A percentile compares a stretch with the other conserved stretches of the same genome.
Conservation (phyloP, 192 early-diverging fungal genomes). For the Dimargaris cristalligena region DNA sequence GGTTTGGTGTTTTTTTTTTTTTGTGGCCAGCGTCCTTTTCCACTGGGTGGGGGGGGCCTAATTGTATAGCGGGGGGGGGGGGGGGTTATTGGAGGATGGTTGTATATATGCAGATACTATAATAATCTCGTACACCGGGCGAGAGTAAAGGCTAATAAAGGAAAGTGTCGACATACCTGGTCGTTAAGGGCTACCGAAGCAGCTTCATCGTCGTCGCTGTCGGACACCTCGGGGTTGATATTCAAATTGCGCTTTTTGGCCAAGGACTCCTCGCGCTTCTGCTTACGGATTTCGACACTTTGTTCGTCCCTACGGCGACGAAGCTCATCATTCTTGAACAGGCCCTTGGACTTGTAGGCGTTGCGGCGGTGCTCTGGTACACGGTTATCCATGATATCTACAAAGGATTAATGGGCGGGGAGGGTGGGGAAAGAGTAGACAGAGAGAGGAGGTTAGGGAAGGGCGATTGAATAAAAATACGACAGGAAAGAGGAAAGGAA, state of each 20-base stretch:
- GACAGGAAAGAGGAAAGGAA: no score
- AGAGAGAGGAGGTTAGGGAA: not conserved
- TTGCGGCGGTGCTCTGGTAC: conserved; percentile 39
- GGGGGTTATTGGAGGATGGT: no score
- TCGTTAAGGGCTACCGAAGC: conserved; percentile 26
- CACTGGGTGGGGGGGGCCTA: no score
- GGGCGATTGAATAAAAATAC: not conserved
- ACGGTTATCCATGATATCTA: not conserved
- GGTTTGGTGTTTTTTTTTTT: no score
- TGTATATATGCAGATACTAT: no score
- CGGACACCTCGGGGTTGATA: conserved; percentile 27
- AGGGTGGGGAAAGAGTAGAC: not conserved
- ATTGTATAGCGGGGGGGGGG: no score
- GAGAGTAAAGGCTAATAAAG: no score
- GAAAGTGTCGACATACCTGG: no score
- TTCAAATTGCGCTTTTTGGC: conserved; percentile 84
- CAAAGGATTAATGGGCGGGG: not conserved
- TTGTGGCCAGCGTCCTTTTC: no score
- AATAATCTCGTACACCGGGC: no score
- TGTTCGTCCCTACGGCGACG: conserved; percentile 84
- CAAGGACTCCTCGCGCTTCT: conserved; percentile 86
- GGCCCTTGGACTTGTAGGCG: conserved; percentile 75
- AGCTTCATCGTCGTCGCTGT: conserved; percentile 68
- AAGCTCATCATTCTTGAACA: conserved; percentile 78
- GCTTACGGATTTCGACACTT: conserved; percentile 83